Evolutionary conservation across 2,329 filamentous ascomycete genomes (phyloP).

Genomic region (Geoglossum cookeanum): DNA sequence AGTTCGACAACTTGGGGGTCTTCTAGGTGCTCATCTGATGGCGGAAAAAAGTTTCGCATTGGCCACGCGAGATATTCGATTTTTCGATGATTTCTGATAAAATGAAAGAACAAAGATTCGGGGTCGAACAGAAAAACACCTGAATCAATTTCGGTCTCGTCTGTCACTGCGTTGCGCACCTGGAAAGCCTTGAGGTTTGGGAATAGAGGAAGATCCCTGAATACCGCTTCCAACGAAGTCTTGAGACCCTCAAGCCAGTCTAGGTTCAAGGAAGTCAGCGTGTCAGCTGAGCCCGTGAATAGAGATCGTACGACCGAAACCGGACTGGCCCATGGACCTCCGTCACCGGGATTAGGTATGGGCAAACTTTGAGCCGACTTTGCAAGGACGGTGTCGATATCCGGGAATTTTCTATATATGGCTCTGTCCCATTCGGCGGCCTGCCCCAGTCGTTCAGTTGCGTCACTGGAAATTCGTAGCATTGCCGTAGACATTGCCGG

Average conservation of each 20-base stretch:
- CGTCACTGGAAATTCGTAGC: background rate
- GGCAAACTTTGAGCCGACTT: background rate
- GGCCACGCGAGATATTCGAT: conserved; percentile 1
- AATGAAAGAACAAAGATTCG: background rate
- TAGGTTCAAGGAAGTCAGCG: conserved; percentile 1
- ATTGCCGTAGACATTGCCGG: background rate
- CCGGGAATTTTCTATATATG: background rate
- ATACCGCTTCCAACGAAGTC: background rate
- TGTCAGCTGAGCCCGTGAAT: background rate
- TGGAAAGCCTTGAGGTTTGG: background rate
- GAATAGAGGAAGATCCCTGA: background rate
- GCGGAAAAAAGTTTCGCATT: background rate
- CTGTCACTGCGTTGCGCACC: background rate
- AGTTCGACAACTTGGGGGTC: background rate
- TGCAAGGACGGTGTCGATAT: background rate
- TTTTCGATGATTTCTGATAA: background rate
- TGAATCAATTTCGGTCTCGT: background rate
- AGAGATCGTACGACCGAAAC: background rate
- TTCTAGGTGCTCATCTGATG: background rate
- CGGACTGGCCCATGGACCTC: background rate
- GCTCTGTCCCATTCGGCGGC: background rate
- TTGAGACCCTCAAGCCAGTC: background rate
- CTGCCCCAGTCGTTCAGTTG: background rate
- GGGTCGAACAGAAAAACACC: conserved; percentile 1
- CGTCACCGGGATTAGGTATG: background rate